Base-by-base conservation (phyloP, 768 basidiomycete genomes). In the Trametes cinnabarina region DNA sequence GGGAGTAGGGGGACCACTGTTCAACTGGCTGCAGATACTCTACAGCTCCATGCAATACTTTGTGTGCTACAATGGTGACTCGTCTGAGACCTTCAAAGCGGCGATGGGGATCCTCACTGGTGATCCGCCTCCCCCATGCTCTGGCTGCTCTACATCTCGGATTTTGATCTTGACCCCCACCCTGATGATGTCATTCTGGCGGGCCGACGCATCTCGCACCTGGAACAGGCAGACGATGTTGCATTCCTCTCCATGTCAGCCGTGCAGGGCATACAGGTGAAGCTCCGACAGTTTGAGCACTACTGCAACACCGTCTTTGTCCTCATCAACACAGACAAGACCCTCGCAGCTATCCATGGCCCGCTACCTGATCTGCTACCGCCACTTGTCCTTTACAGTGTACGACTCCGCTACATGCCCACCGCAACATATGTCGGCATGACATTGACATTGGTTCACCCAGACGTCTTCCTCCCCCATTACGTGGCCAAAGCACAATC, bases 1-100 rank as follows among this genome's bases (percentile, higher is more conserved):
- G 25, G 72, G 74, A 3, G 42, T 56, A 10, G 25, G 40, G 4
- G 66, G 64, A 20, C 59, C 53, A 1, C 7, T 63, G 65, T 41
- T 53, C 14, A 42, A 53, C 51, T 53, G 51, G 51, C 51, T 53
- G 0, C 51, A 42, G 26, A 53, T 53, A 42, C 26, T 53, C 3
- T 53, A 53, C 20, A 10, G n/a, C 10, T 19, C n/a, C 19, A n/a
- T 53, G 11, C n/a, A 19, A 3, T 53, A 53, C 39, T 5, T 44
- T 0, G 55, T 63, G 2, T 58, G 58, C n/a, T 47, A 40, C 23
- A 30, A 41, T 2, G 58, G 58, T 0, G 55, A 65, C 14, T 7
- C 2, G 20, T 46, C 60, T 1, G 47, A 53, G 6, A 11, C 15
- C 25, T 61, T 65, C 42, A 39, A 30, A 0, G 47, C 66, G 2